Conservation (phyloP, 495 filamentous ascomycete genomes). For the Xylaria intraflava region DNA sequence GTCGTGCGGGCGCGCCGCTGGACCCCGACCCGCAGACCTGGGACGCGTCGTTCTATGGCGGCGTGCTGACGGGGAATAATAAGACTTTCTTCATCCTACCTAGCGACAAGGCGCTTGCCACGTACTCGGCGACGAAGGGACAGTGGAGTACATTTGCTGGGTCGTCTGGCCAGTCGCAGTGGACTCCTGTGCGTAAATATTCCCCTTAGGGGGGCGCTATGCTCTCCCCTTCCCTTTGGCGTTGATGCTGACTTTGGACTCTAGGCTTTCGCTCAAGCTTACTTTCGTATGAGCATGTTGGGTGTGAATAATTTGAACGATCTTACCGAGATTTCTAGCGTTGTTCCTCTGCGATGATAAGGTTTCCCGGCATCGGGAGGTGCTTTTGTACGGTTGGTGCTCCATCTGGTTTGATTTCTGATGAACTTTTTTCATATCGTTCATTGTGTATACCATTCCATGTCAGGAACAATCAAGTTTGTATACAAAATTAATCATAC, state of each 20-base stretch:
- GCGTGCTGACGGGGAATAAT: slow-evolving; percentile 34
- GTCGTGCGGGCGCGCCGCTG: slow-evolving; percentile 27
- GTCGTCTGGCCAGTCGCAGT: slow-evolving; percentile 20
- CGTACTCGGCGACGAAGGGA: slow-evolving; percentile 26
- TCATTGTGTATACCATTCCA: no score
- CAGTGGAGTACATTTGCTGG: slow-evolving; percentile 29
- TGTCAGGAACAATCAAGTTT: no score
- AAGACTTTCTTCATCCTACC: slow-evolving; percentile 38
- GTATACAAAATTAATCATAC: no score
- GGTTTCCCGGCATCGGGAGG: no score
- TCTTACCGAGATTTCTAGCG: slow-evolving; percentile 33
- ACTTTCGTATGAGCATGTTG: slow-evolving; percentile 35
- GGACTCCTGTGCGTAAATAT: slow-evolving; percentile 27
- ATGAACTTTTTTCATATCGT: no score
- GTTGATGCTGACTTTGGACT: background rate
- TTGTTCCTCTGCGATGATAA: slow-evolving; percentile 22
- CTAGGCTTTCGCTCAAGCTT: slow-evolving; percentile 32
- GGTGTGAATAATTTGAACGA: slow-evolving; percentile 38
- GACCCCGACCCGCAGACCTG: slow-evolving; percentile 32
- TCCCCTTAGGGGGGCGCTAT: background rate
- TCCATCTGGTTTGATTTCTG: background rate
- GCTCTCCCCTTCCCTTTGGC: background rate
- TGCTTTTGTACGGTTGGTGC: no score
- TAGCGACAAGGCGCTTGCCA: slow-evolving; percentile 36
- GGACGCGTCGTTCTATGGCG: slow-evolving; percentile 39